Conservation (phyloP, 1,284 basidiomycete species). For the Puccinia sorghi region DNA sequence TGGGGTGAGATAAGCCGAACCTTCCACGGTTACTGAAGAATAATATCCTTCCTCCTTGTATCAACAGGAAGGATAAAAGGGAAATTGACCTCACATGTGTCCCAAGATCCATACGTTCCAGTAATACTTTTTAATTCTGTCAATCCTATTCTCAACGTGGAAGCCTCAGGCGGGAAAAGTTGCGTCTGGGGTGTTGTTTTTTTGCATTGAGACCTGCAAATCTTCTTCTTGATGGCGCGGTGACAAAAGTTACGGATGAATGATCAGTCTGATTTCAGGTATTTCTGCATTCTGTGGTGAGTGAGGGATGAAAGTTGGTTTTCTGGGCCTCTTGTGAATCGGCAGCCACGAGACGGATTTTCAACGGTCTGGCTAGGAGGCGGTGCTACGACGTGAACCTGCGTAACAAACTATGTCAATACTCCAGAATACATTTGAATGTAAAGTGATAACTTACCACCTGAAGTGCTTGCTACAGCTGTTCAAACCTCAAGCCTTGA, state of each 20-base stretch:
- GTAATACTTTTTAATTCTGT: conserved; percentile 60
- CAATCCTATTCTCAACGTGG: conserved; percentile 22
- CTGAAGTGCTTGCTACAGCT: conserved; percentile 69
- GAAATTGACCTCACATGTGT: conserved; percentile 52
- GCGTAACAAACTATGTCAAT: conserved; percentile 51
- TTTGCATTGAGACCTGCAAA: too few relatives aligned
- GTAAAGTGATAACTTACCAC: conserved; percentile 63
- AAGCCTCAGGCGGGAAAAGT: too few relatives aligned
- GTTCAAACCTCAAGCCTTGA: conserved; percentile 92
- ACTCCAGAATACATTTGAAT: background rate
- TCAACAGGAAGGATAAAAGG: conserved; percentile 54
- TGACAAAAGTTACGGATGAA: too few relatives aligned
- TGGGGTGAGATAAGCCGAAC: conserved; percentile 66
- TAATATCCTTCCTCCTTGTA: conserved; percentile 90
- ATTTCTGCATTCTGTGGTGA: too few relatives aligned
- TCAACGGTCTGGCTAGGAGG: conserved; percentile 84
- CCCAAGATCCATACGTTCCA: conserved; percentile 94
- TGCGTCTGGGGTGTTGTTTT: too few relatives aligned
- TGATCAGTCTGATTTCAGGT: too few relatives aligned
- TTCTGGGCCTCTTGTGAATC: too few relatives aligned
- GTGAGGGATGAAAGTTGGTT: too few relatives aligned
- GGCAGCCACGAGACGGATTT: conserved; percentile 79
- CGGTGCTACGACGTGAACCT: conserved; percentile 82
- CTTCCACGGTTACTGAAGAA: conserved; percentile 76
- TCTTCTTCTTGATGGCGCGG: too few relatives aligned